Base-by-base conservation (phyloP, 139 green algal genomes). In the Nannochloris sp. region DNA sequence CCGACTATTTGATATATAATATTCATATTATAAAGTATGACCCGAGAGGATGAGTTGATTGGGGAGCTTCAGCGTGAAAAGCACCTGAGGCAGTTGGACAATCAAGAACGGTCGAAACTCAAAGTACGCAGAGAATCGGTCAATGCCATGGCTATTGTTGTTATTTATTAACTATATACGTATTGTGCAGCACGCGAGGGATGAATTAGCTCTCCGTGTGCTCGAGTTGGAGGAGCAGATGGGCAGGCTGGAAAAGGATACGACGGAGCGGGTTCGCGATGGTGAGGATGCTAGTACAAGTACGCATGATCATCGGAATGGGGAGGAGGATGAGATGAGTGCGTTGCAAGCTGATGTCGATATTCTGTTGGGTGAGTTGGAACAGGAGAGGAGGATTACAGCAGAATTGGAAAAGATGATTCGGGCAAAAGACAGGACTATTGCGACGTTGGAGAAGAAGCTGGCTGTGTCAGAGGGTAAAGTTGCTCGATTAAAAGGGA, bases 331-430 rank as follows among this genome's bases (percentile, higher is more conserved):
- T 23, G 46, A 53, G 46, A 23, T 53, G 46, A 20, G n/a, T 5
- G 50, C 45, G 14, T 6, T 57, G 17, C 55, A 49, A 58, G 23
- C 58, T 40, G 65, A 75, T 33, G 23, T 66, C 0, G 65, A 75
- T 44, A 61, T 75, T 8, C 48, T 76, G 30, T 36, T 76, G 33
- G 12, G 56, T 14, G 70, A 62, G 33, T 36, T 75, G 23, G 65
- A 75, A 37, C 23, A 45, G 49, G 68, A 77, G 46, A 56, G 66
- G 30, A 31, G 59, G 44, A 49, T 36, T 36, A 73, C 46, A 31
- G 53, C 48, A 29, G 46, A 61, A 61, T 33, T 44, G 26, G 51
- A 67, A 44, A 68, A 66, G 59, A 49, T 63, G 49, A n/a, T 71
- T 29, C 58, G 51, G 9, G 50, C 26, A 9, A 25, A 57, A 45